These are phyloP conservation scores for Collybiopsis confluens DNA, from an alignment of 768 basidiomycete species.

Conservation along the genomic window DNA sequence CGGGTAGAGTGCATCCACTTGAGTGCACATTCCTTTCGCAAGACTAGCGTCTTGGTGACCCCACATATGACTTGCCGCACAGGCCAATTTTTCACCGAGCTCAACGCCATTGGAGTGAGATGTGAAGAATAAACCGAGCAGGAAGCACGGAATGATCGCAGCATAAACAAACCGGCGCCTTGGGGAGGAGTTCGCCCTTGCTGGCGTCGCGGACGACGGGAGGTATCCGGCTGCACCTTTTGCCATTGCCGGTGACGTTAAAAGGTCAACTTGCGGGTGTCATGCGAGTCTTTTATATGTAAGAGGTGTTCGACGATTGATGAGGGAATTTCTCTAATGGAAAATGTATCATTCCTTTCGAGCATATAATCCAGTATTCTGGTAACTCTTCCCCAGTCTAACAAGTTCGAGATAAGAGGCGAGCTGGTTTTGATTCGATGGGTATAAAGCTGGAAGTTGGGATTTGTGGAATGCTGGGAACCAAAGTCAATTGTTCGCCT, in stretches of 20 bases:
- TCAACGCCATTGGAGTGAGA: too few species aligned
- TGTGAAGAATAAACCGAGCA: not conserved
- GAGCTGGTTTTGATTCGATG: too few species aligned
- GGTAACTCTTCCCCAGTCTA: too few species aligned
- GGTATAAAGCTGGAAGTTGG: too few species aligned
- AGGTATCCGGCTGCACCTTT: not conserved
- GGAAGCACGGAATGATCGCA: not conserved
- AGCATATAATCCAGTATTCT: too few species aligned
- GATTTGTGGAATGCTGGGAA: too few species aligned
- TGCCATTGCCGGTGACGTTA: not conserved
- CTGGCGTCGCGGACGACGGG: not conserved
- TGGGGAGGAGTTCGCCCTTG: not conserved
- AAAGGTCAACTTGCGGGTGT: not conserved
- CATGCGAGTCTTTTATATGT: not conserved
- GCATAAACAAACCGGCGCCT: not conserved
- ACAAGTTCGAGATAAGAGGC: too few species aligned
- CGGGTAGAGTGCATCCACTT: slow-evolving; percentile 27
- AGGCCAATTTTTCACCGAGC: not conserved
- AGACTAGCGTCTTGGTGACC: not conserved
- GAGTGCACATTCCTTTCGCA: slow-evolving; percentile 24
- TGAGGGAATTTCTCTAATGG: not conserved
- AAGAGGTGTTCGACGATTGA: not conserved
- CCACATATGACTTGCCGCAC: not conserved
- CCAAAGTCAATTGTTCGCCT: too few species aligned
- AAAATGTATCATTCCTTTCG: too few species aligned